Evolutionary conservation across 1,284 basidiomycete species (phyloP).

Genomic region (Cutaneotrichosporon mucoides): DNA sequence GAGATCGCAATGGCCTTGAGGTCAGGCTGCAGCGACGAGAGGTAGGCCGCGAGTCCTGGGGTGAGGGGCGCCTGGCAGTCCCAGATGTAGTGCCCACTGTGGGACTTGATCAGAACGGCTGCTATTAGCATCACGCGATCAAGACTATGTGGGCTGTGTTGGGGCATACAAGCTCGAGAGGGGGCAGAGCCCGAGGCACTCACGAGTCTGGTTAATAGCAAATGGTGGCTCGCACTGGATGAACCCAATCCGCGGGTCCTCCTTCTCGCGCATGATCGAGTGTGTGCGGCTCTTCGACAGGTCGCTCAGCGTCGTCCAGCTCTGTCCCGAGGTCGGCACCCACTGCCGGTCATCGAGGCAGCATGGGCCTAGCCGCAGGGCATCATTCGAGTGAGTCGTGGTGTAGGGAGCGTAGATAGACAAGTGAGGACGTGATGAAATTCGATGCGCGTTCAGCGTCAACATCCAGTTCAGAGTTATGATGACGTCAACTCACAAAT

Average conservation of each 20-base stretch:
- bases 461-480: no score
- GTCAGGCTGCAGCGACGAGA: slow-evolving; percentile 26
- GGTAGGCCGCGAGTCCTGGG: slow-evolving; percentile 28
- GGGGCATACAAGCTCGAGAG: no score
- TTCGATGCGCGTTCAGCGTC: not conserved
- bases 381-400: no score
- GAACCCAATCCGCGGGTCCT: slow-evolving; percentile 36
- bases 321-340: slow-evolving; percentile 38
- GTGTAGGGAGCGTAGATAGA: not conserved
- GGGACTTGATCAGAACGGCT: slow-evolving; percentile 44
- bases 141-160: no score
- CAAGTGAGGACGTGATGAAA: not conserved
- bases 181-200: slow-evolving; percentile 10
- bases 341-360: slow-evolving; percentile 43
- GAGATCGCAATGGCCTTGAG: slow-evolving; percentile 47
- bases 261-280: slow-evolving; percentile 30
- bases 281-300: slow-evolving; percentile 24
- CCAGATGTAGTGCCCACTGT: slow-evolving; percentile 43
- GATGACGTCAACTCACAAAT: slow-evolving; percentile 25
- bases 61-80: slow-evolving; percentile 44
- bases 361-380: slow-evolving; percentile 24
- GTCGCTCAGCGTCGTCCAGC: slow-evolving; percentile 38
- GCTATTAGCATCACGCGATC: not conserved
- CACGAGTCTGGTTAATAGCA: slow-evolving; percentile 47
- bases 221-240: slow-evolving; percentile 38